Evolutionary conservation across 768 basidiomycete genomes (phyloP).

Genomic region (Holtermannia corniformis): DNA sequence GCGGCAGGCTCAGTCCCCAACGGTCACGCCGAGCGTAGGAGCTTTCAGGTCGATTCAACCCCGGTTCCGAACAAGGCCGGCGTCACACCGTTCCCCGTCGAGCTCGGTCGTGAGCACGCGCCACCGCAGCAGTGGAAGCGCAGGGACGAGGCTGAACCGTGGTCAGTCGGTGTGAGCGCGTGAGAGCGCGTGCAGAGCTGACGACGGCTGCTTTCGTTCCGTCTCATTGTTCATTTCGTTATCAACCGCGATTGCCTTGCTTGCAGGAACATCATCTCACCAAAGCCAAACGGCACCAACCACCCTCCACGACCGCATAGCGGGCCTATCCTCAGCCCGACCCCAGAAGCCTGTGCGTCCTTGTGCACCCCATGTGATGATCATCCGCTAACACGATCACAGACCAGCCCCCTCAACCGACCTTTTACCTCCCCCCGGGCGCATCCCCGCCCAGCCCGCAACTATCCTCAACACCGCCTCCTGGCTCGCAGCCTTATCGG

Average conservation of each 20-base stretch:
- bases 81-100: conserved; percentile 27
- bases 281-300: neutral
- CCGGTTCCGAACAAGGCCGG: neutral
- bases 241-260: conserved; percentile 21
- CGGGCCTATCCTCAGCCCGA: conserved; percentile 1
- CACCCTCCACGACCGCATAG: neutral
- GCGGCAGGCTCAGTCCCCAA: neutral
- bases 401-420: conserved; percentile 7
- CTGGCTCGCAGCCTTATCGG: conserved; percentile 1
- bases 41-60: neutral
- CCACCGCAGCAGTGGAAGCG: neutral
- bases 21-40: neutral
- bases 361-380: conserved; percentile 1
- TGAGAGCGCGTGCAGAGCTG: too few species aligned
- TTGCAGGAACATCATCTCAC: conserved; percentile 10
- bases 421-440: conserved; percentile 29
- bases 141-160: too few species aligned
- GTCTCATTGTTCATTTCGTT: too few species aligned
- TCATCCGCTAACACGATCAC: conserved; percentile 5
- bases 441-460: conserved; percentile 32
- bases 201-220: too few species aligned
- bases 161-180: too few species aligned
- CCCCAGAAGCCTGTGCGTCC: neutral
- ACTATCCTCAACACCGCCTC: conserved; percentile 10
- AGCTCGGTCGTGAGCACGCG: conserved; percentile 13